These are phyloP conservation scores for Kappamyces sp. DNA, from an alignment of 192 early-diverging fungal genomes.

Conservation along the genomic window DNA sequence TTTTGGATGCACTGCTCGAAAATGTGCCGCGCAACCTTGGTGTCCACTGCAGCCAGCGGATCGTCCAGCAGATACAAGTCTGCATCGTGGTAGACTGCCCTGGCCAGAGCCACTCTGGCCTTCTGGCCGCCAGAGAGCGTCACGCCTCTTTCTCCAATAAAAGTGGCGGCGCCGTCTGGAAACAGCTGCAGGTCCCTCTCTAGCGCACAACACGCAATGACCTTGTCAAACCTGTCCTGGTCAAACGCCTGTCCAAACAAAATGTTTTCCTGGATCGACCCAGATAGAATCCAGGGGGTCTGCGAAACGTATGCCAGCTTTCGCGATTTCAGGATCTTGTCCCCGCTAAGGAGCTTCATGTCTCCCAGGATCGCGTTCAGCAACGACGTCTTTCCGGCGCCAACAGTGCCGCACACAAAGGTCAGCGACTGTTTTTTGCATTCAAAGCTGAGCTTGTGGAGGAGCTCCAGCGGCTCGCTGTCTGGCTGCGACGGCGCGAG, in stretches of 20 bases:
- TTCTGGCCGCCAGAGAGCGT: constrained; percentile 40
- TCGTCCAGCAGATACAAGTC: constrained; percentile 43
- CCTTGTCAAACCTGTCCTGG: constrained; percentile 22
- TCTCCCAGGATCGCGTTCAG: constrained; percentile 39
- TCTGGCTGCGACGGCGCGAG: too few species aligned
- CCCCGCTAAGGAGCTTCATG: constrained; percentile 28
- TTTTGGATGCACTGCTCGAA: constrained; percentile 35
- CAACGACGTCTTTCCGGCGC: constrained; percentile 56
- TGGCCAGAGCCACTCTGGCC: constrained; percentile 36
- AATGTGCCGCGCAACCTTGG: constrained; percentile 34
- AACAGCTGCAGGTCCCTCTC: constrained; percentile 29
- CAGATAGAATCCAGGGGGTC: constrained; percentile 34
- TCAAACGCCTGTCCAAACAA: constrained; percentile 31
- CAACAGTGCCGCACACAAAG: constrained; percentile 77
- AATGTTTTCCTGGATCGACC: constrained; percentile 41
- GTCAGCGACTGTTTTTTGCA: constrained; percentile 71
- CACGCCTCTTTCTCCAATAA: constrained; percentile 40
- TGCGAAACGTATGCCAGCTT: constrained; percentile 35
- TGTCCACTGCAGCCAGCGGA: constrained; percentile 35
- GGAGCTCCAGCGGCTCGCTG: too few species aligned
- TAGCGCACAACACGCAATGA: constrained; percentile 32
- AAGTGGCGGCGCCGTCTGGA: constrained; percentile 22
- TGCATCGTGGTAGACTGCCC: constrained; percentile 34
- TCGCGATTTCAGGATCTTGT: constrained; percentile 22
- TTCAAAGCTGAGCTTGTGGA: too few species aligned